A percentile compares a stretch with the other conserved stretches of the same genome.
Evolutionary conservation across 441 rosid genomes (phyloP).

Genomic region (Euphorbia schlechtendalii): DNA sequence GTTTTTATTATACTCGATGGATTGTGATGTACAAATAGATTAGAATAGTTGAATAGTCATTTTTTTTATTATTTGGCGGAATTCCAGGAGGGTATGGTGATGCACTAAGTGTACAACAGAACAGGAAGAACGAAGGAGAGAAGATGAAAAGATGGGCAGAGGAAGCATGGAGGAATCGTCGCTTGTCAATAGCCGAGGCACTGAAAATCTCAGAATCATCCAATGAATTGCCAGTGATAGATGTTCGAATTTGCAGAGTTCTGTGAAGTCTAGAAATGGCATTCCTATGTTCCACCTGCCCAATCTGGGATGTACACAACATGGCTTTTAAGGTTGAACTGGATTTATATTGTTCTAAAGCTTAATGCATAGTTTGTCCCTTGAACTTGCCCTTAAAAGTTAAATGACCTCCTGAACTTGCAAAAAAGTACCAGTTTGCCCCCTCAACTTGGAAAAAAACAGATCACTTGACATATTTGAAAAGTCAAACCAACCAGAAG

Average conservation of each 20-base stretch:
- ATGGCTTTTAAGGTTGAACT: no score
- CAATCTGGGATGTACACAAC: neutral
- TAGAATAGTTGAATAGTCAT: no score
- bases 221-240: constrained; percentile 35
- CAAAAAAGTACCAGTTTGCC: no score
- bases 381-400: no score
- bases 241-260: constrained; percentile 45
- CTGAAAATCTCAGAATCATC: constrained; percentile 36
- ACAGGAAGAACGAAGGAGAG: constrained; percentile 71
- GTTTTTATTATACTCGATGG: neutral
- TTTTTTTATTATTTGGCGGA: constrained; percentile 7
- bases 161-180: constrained; percentile 24
- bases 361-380: no score
- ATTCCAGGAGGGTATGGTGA: constrained; percentile 70
- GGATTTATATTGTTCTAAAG: no score
- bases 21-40: neutral
- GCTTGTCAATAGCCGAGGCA: constrained; percentile 59
- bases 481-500: no score
- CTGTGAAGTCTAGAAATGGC: constrained; percentile 13
- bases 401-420: no score
- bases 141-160: constrained; percentile 22
- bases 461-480: no score
- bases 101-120: constrained; percentile 57
- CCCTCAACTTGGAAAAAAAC: no score
- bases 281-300: neutral